Conservation (phyloP, 2,329 filamentous ascomycete species). For the Colletotrichum paranaense region DNA sequence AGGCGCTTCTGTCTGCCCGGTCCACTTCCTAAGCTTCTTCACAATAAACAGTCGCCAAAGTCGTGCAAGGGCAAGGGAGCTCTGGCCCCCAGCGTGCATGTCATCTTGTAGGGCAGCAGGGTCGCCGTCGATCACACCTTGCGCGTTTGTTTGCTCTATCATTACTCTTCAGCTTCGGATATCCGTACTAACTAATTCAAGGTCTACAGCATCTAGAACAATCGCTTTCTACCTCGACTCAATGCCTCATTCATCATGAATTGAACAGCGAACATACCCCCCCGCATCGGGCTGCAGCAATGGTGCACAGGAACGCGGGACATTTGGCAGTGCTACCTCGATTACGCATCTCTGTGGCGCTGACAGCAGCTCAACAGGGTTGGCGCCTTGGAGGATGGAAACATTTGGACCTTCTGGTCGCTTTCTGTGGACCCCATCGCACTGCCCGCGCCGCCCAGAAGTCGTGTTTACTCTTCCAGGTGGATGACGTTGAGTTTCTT, state of each 20-base stretch:
- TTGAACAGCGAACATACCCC: not conserved
- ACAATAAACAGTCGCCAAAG: not conserved
- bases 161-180: not conserved
- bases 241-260: not conserved
- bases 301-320: not conserved
- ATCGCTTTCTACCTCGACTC: not conserved
- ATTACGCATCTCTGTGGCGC: conserved; percentile 35
- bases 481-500: conserved; percentile 27
- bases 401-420: not conserved
- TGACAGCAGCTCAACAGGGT: conserved; percentile 17
- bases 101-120: not conserved
- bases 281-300: not conserved
- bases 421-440: conserved; percentile 10
- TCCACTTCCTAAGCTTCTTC: conserved; percentile 8
- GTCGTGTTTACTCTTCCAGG: not conserved
- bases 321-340: conserved; percentile 17
- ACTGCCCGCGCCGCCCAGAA: conserved; percentile 24
- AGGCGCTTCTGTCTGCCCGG: not conserved
- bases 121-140: not conserved
- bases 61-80: conserved; percentile 8
- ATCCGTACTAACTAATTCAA: not conserved
- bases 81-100: conserved; percentile 4
- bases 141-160: not conserved
- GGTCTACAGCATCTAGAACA: not conserved
- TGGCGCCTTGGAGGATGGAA: conserved; percentile 9